These are phyloP conservation scores for Echeveria elegans DNA, from an alignment of 164 flowering plant species.

Conservation along the genomic window DNA sequence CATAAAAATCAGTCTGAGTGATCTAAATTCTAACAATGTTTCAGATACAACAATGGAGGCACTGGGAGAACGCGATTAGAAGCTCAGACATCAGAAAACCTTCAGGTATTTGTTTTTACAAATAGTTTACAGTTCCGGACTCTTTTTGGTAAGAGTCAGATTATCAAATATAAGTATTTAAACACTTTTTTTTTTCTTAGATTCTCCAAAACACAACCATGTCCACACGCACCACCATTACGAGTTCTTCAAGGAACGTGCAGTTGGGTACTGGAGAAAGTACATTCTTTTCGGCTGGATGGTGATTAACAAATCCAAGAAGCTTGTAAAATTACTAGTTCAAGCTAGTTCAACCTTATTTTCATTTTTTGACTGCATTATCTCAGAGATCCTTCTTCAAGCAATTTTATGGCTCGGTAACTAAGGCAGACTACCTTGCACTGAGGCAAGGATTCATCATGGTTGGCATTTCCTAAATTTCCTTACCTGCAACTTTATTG, in stretches of 20 bases:
- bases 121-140: neutral
- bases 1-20: neutral
- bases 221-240: constrained; percentile 13
- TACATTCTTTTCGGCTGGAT: constrained; percentile 29
- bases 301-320: constrained; percentile 17
- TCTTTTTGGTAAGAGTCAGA: neutral
- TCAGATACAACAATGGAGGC: constrained; percentile 32
- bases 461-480: constrained; percentile 13
- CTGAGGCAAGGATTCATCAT: constrained; percentile 34
- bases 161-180: neutral
- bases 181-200: constrained; percentile 4
- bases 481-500: too few species aligned
- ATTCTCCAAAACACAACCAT: neutral
- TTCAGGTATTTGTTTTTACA: constrained; percentile 11
- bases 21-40: too few species aligned
- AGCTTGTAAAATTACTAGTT: too few species aligned
- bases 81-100: neutral
- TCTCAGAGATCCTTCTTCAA: constrained; percentile 33
- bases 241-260: constrained; percentile 17
- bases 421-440: constrained; percentile 34
- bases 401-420: constrained; percentile 33
- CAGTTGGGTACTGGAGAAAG: constrained; percentile 27
- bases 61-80: constrained; percentile 24
- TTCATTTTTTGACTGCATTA: neutral
- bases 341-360: neutral